Evolutionary conservation across 2,329 filamentous ascomycete species (phyloP), one percentile per base, ranked within the genome.

Genomic region (Truncatella angustata): DNA sequence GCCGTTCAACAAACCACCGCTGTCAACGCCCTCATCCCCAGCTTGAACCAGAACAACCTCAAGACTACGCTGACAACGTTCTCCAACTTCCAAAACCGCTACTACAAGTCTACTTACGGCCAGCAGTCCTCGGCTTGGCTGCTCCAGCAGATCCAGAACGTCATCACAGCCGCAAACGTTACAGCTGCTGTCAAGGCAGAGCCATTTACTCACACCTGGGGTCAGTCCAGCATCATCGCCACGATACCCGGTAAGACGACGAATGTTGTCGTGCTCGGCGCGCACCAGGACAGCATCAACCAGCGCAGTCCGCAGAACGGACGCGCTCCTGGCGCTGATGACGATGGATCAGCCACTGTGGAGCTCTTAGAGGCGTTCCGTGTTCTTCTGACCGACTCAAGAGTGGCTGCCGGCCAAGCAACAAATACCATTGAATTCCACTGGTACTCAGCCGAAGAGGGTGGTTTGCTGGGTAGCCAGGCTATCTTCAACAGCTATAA

Each of bases 401-500:
- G 81, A 37, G 77, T 92, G 51, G 72, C 81, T 4, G 73, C 77
- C 18, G 87, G 86, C 36, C 76, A 82, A 53, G 82, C 79, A 5
- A 71, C 80, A 54, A 91, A 93, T 67, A 91, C 88, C 0, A 71
- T 94, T 53, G 90, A 94, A 70, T 93, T 93, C 67, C 88, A 93
- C 67, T 94, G 88, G 88, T 93, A 92, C 69, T 86, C 85, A 3
- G 90, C 88, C 1, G 90, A 94, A 62, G 90, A 94, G 66, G 88
- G 86, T 9, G 90, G 90, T 14, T 74, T 94, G 37, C 79, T 93
- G 1, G 90, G 90, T 46, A 88, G 84, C 53, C 86, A 89, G 26
- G 71, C 68, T 21, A 68, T 76, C 50, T 75, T 73, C 56, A 60
- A 68, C 21, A 57, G 63, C 36, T 76, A 76, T 53, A 57, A 63